Evolutionary conservation across 257 asterid species (phyloP).

Genomic region (Henckelia pumila): DNA sequence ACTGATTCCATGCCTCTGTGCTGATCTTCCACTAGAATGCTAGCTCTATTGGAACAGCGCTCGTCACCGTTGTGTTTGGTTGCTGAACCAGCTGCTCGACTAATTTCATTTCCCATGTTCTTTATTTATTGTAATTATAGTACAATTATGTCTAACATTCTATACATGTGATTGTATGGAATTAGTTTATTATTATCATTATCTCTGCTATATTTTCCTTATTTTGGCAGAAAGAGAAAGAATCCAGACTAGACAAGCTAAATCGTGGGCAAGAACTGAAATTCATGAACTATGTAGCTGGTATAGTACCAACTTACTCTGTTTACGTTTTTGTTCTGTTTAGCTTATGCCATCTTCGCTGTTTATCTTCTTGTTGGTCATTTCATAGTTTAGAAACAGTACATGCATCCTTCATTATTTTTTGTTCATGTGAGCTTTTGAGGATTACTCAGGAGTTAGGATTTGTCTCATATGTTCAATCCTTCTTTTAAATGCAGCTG

Average conservation of each 20-base stretch:
- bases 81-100: neutral
- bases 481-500: conserved; percentile 48
- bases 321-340: neutral
- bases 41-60: neutral
- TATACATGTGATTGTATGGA: neutral
- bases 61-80: neutral
- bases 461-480: conserved; percentile 18
- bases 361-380: neutral
- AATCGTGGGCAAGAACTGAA: conserved; percentile 69
- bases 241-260: conserved; percentile 53
- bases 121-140: too few relatives aligned
- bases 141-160: neutral
- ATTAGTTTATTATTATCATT: neutral
- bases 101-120: neutral
- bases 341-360: conserved; percentile 1
- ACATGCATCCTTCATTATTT: conserved; percentile 1
- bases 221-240: conserved; percentile 51
- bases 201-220: neutral
- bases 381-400: neutral
- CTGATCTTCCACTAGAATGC: neutral
- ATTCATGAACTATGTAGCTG: conserved; percentile 54
- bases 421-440: neutral
- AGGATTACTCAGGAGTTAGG: neutral
- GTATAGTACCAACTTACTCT: conserved; percentile 32
- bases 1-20: neutral